Evolutionary conservation across 2,329 filamentous ascomycete species (phyloP).

Genomic region (Shiraia sp.): DNA sequence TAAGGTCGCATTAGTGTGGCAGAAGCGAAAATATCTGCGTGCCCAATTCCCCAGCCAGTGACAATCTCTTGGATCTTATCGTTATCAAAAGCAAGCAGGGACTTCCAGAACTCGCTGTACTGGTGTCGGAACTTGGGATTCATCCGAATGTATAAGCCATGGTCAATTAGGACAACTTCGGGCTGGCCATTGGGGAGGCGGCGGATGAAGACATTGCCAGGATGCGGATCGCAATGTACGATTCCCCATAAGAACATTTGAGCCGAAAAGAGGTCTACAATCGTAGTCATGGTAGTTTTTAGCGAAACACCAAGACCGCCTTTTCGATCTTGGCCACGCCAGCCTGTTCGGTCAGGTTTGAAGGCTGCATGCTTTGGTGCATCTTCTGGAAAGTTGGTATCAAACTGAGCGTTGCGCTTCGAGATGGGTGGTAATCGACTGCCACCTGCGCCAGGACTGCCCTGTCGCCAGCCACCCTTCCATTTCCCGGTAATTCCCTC

Average conservation of each 20-base stretch:
- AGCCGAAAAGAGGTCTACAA: constrained; percentile 94
- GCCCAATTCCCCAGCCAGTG: constrained; percentile 81
- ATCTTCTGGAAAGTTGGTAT: constrained; percentile 33
- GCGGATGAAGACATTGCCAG: constrained; percentile 95
- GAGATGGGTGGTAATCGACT: constrained; percentile 58
- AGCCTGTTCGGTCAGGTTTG: constrained; percentile 79
- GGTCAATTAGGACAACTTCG: constrained; percentile 94
- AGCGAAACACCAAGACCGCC: constrained; percentile 83
- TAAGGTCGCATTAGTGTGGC: constrained; percentile 91
- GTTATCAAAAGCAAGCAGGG: constrained; percentile 92
- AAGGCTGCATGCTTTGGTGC: constrained; percentile 58
- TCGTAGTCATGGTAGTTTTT: constrained; percentile 91
- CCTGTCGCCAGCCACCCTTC: constrained; percentile 74
- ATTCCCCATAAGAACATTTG: constrained; percentile 98
- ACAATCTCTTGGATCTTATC: constrained; percentile 73
- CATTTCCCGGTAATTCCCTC: constrained; percentile 75
- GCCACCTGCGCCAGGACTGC: constrained; percentile 77
- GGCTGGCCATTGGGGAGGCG: constrained; percentile 78
- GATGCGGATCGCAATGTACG: constrained; percentile 96
- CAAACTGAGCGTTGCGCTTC: constrained; percentile 38
- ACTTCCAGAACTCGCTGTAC: constrained; percentile 91
- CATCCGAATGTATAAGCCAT: constrained; percentile 95
- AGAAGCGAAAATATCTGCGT: constrained; percentile 87
- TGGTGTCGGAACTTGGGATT: constrained; percentile 78
- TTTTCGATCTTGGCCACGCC: constrained; percentile 71